Base-by-base conservation (phyloP, 2,329 filamentous ascomycete species). In the Aspergillus awamori region DNA sequence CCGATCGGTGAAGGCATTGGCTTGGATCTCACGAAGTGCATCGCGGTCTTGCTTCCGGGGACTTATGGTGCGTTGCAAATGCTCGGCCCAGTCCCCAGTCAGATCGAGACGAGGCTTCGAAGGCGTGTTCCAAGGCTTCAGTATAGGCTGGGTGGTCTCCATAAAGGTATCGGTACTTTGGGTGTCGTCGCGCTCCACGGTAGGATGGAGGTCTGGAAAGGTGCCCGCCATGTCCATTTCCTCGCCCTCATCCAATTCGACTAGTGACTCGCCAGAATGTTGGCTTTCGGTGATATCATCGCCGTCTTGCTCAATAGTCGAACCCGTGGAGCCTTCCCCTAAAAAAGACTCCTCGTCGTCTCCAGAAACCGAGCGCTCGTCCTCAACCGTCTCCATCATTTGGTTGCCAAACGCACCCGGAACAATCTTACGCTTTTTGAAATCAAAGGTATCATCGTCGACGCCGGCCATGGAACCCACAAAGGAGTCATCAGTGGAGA, bases 31-130 rank as follows among this genome's bases (percentile, higher is more conserved):
- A 78, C 79, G 83, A 36, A 95, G 81, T 28, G 89, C 89, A 61
- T 85, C 83, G 64, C 94, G 91, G 79, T 97, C 91, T 71, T 95
- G 89, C 81, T 98, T 98, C 72, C 91, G 88, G 5, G 95, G 94
- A 71, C 92, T 97, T 68, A 98, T 92, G 5, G 95, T 98, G 67
- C 93, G 93, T 75, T 93, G 91, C 65, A 99, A 83, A 80, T 97
- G 93, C 69, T 95, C 90, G 68, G 93, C 90, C 95, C 95, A 99
- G 74, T 97, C 90, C 62, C 93, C 91, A 57, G 89, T 91, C 65
- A 85, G 81, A 68, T 82, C 77, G 55, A 82, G 80, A 63, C 80
- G 76, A 60, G 77, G 74, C 76, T 86, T 86, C 26, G 81, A 75
- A 53, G 85, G 85, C n/a, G 84, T 87, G 62, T 70, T 72, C 62